A percentile compares a stretch with the other conserved stretches of the same genome.
These are phyloP conservation scores for Didymella glomerata DNA, from an alignment of 2,329 filamentous ascomycete species.

Conservation along the genomic window DNA sequence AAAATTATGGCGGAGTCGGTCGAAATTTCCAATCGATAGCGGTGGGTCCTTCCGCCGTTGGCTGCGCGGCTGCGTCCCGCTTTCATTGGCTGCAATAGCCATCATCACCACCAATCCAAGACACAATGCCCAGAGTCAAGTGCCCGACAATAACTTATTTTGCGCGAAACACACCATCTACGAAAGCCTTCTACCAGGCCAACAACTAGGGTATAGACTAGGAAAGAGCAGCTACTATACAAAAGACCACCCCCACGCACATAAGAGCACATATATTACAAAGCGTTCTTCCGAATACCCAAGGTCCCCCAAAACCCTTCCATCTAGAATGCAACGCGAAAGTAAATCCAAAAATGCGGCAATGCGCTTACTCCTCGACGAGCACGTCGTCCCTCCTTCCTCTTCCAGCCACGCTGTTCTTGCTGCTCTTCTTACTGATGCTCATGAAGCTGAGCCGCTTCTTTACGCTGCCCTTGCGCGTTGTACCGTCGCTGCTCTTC, in stretches of 20 bases:
- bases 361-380: slow-evolving; percentile 39
- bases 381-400: slow-evolving; percentile 39
- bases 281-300: neutral
- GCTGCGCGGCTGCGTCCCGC: neutral
- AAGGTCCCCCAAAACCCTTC: neutral
- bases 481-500: slow-evolving; percentile 55
- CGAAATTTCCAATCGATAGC: slow-evolving; percentile 21
- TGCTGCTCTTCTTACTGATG: slow-evolving; percentile 73
- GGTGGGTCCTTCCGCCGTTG: slow-evolving; percentile 3
- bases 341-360: neutral
- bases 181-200: slow-evolving; percentile 4
- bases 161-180: neutral
- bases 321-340: neutral
- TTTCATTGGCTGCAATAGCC: neutral
- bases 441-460: slow-evolving; percentile 82
- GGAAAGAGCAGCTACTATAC: slow-evolving; percentile 15
- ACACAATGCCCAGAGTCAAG: neutral
- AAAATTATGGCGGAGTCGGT: slow-evolving; percentile 14
- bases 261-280: slow-evolving; percentile 9
- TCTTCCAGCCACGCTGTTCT: slow-evolving; percentile 55
- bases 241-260: neutral
- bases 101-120: neutral
- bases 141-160: neutral
- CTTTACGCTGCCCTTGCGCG: slow-evolving; percentile 66
- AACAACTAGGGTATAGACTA: slow-evolving; percentile 20